These are phyloP conservation scores for Plasmopara muralis DNA, from an alignment of 352 stramenopile species.

Conservation along the genomic window DNA sequence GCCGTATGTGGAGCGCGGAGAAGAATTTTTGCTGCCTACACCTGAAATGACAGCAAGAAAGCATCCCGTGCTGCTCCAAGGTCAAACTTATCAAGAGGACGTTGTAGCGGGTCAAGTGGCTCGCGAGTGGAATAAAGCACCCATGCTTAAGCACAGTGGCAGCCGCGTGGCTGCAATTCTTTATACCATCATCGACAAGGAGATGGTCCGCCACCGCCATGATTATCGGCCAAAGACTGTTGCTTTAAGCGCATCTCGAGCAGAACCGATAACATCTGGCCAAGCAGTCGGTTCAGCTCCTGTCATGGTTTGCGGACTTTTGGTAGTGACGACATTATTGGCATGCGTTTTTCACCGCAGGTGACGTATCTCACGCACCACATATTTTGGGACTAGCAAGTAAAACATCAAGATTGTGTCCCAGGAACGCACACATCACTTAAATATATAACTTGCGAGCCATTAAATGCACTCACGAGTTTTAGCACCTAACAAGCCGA, in stretches of 20 bases:
- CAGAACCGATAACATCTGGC: conserved; percentile 1
- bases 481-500: conserved; percentile 4
- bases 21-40: conserved; percentile 65
- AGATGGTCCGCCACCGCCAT: conserved; percentile 47
- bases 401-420: conserved; percentile 12
- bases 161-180: conserved; percentile 72
- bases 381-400: neutral
- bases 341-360: conserved; percentile 22
- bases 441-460: conserved; percentile 17
- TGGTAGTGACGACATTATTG: conserved; percentile 22
- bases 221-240: conserved; percentile 9
- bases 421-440: conserved; percentile 9
- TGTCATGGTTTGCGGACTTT: conserved; percentile 16
- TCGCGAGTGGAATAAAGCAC: conserved; percentile 73
- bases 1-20: conserved; percentile 64
- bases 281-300: conserved; percentile 8
- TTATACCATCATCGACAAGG: conserved; percentile 82
- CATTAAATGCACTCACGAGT: conserved; percentile 12
- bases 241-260: conserved; percentile 2
- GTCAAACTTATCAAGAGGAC: conserved; percentile 73
- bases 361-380: neutral
- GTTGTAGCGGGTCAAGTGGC: conserved; percentile 27
- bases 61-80: conserved; percentile 67
- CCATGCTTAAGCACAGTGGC: conserved; percentile 83
- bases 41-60: conserved; percentile 42